A percentile compares a stretch with the other conserved stretches of the same genome.
Evolutionary conservation across 208 protist species (phyloP).

Genomic region (Leptomonas seymouri): DNA sequence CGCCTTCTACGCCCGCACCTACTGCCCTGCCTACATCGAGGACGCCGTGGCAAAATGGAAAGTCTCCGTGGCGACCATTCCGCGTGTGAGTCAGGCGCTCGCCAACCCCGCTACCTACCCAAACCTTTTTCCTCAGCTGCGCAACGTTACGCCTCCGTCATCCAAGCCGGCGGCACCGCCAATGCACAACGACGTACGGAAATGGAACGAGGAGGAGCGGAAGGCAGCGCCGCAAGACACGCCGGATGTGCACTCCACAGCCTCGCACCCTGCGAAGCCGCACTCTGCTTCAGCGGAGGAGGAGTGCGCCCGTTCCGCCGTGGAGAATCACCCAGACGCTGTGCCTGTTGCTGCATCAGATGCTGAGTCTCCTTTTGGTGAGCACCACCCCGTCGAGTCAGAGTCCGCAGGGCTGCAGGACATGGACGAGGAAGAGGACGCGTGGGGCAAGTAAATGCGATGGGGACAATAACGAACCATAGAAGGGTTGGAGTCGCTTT

Average conservation of each 20-base stretch:
- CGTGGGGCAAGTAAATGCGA: conserved; percentile 5
- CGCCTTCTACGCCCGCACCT: conserved; percentile 97
- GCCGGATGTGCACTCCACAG: background rate
- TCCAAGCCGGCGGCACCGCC: background rate
- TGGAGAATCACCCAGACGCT: background rate
- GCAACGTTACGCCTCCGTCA: background rate
- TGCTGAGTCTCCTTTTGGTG: background rate
- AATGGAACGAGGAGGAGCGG: background rate
- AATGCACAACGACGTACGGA: background rate
- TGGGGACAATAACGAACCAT: background rate
- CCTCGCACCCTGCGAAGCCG: background rate
- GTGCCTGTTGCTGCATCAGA: background rate
- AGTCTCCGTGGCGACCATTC: conserved; percentile 66
- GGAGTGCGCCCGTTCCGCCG: background rate
- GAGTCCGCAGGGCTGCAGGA: conserved; percentile 15
- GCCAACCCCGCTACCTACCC: conserved; percentile 93
- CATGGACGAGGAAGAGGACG: conserved; percentile 8
- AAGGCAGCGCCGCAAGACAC: background rate
- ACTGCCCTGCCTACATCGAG: conserved; percentile 81
- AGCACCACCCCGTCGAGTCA: background rate
- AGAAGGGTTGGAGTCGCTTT: background rate
- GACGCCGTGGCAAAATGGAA: conserved; percentile 92
- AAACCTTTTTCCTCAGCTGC: conserved; percentile 94
- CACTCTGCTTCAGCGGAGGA: background rate
- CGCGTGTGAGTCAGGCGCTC: conserved; percentile 85